A percentile compares a stretch with the other conserved stretches of the same genome.
Evolutionary conservation across 768 basidiomycete genomes (phyloP).

Genomic region (Mycena epipterygia): DNA sequence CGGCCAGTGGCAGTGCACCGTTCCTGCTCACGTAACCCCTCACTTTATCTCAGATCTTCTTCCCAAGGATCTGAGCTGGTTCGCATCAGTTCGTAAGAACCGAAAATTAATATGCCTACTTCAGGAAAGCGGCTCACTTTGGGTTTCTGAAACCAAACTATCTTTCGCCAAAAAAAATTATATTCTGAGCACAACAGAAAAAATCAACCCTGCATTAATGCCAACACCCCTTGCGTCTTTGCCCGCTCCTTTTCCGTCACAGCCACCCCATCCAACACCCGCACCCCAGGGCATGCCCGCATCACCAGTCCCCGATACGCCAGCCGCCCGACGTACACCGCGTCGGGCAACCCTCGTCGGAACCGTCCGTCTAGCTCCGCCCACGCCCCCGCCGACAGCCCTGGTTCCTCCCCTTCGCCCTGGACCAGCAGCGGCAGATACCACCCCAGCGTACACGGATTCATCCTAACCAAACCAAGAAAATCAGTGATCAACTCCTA

Average conservation of each 20-base stretch:
- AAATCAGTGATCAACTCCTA: conserved; percentile 26
- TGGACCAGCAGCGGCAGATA: conserved; percentile 93
- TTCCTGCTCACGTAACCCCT: too few relatives aligned
- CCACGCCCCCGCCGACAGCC: conserved; percentile 61
- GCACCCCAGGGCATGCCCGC: conserved; percentile 75
- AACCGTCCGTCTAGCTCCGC: conserved; percentile 86
- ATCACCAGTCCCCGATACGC: conserved; percentile 93
- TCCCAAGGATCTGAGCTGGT: too few relatives aligned
- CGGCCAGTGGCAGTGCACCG: too few relatives aligned
- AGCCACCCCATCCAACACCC: conserved; percentile 88
- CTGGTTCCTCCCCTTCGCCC: conserved; percentile 46
- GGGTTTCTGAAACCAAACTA: too few relatives aligned
- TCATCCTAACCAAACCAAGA: too few relatives aligned
- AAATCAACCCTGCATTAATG: conserved; percentile 60
- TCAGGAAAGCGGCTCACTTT: too few relatives aligned
- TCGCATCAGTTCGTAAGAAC: too few relatives aligned
- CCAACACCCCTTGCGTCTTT: conserved; percentile 82
- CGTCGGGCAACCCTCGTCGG: conserved; percentile 91
- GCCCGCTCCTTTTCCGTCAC: conserved; percentile 87
- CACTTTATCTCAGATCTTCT: too few relatives aligned
- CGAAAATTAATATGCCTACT: too few relatives aligned
- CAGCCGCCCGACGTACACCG: conserved; percentile 86
- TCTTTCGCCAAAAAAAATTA: too few relatives aligned
- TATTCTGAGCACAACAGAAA: too few relatives aligned
- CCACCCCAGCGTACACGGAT: conserved; percentile 96